Evolutionary conservation across 805 yeast genomes (phyloP), one percentile per base, ranked within the genome.

Genomic region (Candida insectorum): DNA sequence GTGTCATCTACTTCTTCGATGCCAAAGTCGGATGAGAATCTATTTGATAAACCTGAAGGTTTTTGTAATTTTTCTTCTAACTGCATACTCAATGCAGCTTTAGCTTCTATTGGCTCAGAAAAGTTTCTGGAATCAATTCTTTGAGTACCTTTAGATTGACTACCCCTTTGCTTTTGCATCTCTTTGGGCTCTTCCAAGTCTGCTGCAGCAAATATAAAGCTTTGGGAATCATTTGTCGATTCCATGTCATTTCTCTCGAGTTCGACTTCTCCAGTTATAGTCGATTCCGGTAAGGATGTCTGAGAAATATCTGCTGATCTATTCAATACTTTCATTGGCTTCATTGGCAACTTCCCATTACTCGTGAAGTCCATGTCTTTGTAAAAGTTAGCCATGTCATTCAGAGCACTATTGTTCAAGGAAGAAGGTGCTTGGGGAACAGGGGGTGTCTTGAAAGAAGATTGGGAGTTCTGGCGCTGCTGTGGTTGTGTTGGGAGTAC

Each of bases 321-420:
- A 22, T 31, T 33, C 60, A 64, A 49, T 5, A 59, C 58, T 34
- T 49, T 56, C 71, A 66, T 65, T 6, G 68, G 69, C 37, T 66
- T 66, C 50, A 52, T 36, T 2, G 71, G 72, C 19, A 65, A 54
- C 36, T 57, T 53, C 1, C 72, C 72, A 46, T 63, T 62, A 5
- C 66, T 52, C 6, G 71, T 65, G 45, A 65, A 65, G 41, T 65
- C 72, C 40, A 65, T 45, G 28, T 51, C 56, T 26, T 56, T 54
- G 41, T 65, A 65, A 21, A 44, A 41, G 16, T 51, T 56, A 9
- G 15, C 19, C 12, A 7, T 7, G 8, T 20, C 10, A 8, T 20
- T 20, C 6, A 12, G 8, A 2, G 26, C 28, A 21, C 21, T 14
- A 5, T 12, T 16, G 8, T 13, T 28, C 21, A 6, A 27, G 12